Base-by-base conservation (phyloP, 2,329 filamentous ascomycete genomes). In the Scopulariopsis brevicaulis region DNA sequence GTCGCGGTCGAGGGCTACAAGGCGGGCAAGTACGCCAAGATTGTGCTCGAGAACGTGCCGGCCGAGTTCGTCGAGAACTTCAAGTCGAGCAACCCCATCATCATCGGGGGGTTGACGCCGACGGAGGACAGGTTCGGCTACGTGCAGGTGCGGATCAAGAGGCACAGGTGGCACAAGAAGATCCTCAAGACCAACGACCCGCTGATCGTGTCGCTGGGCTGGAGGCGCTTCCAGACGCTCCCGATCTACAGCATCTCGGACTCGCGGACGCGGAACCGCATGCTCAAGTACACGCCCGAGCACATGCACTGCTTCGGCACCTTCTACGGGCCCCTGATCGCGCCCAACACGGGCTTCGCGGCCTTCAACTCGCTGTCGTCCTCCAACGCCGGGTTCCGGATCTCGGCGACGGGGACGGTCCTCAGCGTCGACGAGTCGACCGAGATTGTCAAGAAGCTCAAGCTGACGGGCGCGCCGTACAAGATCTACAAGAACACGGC, bases 401-500 rank as follows among this genome's bases (percentile, higher is more conserved):
- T 99, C 64, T 90, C 94, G 11, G 95, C 94, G 2, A 96, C 92
- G 0, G 94, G 94, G 61, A 94, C 94, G 1, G 90, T 99, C 4
- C 77, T 97, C 62, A 92, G 87, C 67, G 94, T 99, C 22, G 94
- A 99, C 69, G 92, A 97, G 73, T 90, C 87, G 48, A 92, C 90
- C 3, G 94, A 99, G 70, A 97, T 99, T 63, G 94, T 99, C 71
- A 99, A 99, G 82, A 99, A 99, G 79, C 85, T 99, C 68, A 99
- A 99, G 73, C 82, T 99, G 54, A 96, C 91, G 0, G 94, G 94
- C 60, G 80, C 84, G 54, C 92, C 94, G 1, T 95, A 94, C 81
- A 97, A 97, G 76, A 95, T 97, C 72, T 97, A 95, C 83, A 96
- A 96, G 74, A 99, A 99, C 76, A 99, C 94, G 0, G 92, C 94